Conservation (phyloP, 2,329 filamentous ascomycete species). For the Colletotrichum orbiculare region DNA sequence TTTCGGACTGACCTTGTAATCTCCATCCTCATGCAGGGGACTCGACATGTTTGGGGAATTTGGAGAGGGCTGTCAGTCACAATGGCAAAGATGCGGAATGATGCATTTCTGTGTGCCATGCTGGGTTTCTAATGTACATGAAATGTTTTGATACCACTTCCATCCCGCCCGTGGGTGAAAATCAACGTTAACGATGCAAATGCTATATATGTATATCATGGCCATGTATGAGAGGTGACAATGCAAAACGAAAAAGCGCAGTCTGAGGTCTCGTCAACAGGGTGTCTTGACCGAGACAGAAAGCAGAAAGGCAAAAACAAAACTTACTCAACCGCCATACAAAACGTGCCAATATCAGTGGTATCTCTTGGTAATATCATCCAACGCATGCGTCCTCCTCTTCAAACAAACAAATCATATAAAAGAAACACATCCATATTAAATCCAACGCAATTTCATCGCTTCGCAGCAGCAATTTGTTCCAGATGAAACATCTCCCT, state of each 20-base stretch:
- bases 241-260: conserved; percentile 1
- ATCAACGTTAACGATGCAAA: conserved; percentile 12
- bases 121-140: conserved; percentile 34
- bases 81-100: conserved; percentile 16
- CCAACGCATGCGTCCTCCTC: conserved; percentile 12
- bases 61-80: neutral
- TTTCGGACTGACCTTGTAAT: conserved; percentile 50
- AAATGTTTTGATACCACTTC: conserved; percentile 33
- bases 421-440: conserved; percentile 23
- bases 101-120: conserved; percentile 27
- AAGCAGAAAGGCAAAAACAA: neutral
- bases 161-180: conserved; percentile 13
- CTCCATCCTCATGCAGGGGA: too few species aligned
- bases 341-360: conserved; percentile 28
- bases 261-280: neutral
- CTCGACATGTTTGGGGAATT: too few species aligned
- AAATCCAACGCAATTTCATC: conserved; percentile 18
- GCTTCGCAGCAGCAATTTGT: conserved; percentile 24
- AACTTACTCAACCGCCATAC: neutral
- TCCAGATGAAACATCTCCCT: conserved; percentile 51
- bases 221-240: neutral
- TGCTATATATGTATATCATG: conserved; percentile 5
- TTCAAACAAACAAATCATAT: neutral
- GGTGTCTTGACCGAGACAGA: neutral
- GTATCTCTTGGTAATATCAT: conserved; percentile 35